A percentile compares a stretch with the other conserved stretches of the same genome.
Evolutionary conservation across 2,329 filamentous ascomycete genomes (phyloP).

Genomic region (Diplocarpon rosae): DNA sequence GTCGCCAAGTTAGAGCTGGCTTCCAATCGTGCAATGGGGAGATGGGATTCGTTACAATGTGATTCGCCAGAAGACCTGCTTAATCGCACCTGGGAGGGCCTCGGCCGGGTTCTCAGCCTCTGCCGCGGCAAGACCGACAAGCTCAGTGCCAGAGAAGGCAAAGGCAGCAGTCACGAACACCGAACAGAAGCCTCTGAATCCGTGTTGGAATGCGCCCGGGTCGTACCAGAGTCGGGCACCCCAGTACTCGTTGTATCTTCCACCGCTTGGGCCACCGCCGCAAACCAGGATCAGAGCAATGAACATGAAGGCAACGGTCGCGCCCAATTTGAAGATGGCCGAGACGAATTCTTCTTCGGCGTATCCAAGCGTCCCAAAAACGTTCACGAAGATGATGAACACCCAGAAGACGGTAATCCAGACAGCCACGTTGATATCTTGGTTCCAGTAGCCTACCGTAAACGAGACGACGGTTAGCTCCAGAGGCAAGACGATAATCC

Average conservation of each 20-base stretch:
- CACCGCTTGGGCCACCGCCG: conserved; percentile 56
- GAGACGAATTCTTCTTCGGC: conserved; percentile 45
- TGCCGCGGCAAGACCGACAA: conserved; percentile 64
- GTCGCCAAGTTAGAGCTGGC: background rate
- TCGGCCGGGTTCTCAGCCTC: conserved; percentile 68
- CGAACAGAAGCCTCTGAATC: conserved; percentile 67
- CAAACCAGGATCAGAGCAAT: conserved; percentile 36
- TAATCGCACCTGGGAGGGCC: conserved; percentile 72
- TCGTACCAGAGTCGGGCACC: conserved; percentile 62
- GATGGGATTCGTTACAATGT: conserved; percentile 35
- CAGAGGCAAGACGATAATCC: conserved; percentile 39
- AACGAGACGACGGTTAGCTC: conserved; percentile 43
- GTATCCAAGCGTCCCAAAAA: conserved; percentile 44
- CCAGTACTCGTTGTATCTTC: conserved; percentile 55
- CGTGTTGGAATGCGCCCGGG: conserved; percentile 72
- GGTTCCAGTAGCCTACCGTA: conserved; percentile 41
- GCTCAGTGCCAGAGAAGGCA: conserved; percentile 62
- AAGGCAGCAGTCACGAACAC: conserved; percentile 69
- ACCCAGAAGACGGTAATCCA: conserved; percentile 49
- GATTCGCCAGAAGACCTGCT: conserved; percentile 92
- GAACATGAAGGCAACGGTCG: conserved; percentile 47
- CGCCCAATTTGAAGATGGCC: conserved; percentile 44
- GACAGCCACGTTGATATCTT: conserved; percentile 36
- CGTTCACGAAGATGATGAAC: conserved; percentile 38
- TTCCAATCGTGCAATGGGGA: background rate